These are phyloP conservation scores for Ashbya aceris DNA, from an alignment of 1,139 yeast species.

Conservation along the genomic window DNA sequence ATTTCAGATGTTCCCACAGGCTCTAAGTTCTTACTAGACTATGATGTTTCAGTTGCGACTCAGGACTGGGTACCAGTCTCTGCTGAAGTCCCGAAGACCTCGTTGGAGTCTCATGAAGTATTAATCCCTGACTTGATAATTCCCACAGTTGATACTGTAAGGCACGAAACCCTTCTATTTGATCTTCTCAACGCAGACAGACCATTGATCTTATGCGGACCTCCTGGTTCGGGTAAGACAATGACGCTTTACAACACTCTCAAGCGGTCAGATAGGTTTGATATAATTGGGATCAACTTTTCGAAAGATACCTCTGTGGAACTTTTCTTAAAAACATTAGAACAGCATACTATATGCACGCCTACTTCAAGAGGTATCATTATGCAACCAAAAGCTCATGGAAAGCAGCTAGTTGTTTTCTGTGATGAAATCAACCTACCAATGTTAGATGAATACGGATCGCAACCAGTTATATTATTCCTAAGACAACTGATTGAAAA, in stretches of 20 bases:
- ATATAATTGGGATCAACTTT: conserved; percentile 65
- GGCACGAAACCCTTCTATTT: conserved; percentile 55
- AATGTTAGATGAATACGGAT: conserved; percentile 59
- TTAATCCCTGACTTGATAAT: conserved; percentile 56
- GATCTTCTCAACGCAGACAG: conserved; percentile 48
- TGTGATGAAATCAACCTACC: conserved; percentile 93
- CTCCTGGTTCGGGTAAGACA: conserved; percentile 97
- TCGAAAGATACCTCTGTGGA: conserved; percentile 72
- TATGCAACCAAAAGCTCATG: conserved; percentile 52
- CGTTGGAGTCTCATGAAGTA: conserved; percentile 57
- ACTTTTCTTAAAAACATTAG: conserved; percentile 54
- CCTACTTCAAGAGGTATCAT: conserved; percentile 43
- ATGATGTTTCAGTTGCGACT: conserved; percentile 39
- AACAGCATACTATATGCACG: conserved; percentile 61
- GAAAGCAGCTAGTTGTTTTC: conserved; percentile 73
- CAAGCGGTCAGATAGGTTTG: conserved; percentile 47
- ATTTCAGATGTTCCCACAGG: conserved; percentile 13
- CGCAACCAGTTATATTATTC: conserved; percentile 67
- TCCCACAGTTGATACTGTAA: conserved; percentile 70
- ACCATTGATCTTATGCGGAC: conserved; percentile 78
- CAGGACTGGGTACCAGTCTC: conserved; percentile 45
- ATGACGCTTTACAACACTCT: conserved; percentile 76
- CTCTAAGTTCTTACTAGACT: conserved; percentile 31
- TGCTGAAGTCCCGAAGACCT: conserved; percentile 36
- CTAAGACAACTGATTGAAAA: conserved; percentile 68